Conservation (phyloP, 345 rosid genomes). For the Iberis pinnata region DNA sequence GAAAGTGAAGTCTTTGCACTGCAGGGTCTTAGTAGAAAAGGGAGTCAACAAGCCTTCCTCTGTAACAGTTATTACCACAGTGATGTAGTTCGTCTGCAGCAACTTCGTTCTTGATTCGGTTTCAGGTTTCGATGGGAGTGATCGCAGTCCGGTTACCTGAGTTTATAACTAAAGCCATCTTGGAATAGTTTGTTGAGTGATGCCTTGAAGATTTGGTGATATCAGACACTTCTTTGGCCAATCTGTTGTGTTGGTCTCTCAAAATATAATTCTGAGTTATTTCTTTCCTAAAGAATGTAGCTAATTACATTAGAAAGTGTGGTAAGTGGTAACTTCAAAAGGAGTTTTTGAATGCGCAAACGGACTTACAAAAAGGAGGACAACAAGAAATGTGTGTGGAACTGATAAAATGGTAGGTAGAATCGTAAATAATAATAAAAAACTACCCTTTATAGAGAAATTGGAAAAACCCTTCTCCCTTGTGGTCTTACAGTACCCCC, state of each 20-base stretch:
- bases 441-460: slow-evolving; percentile 6
- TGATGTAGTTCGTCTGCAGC: slow-evolving; percentile 5
- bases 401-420: slow-evolving; percentile 3
- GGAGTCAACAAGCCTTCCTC: too few species aligned
- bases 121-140: slow-evolving; percentile 82
- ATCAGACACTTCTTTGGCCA: slow-evolving; percentile 14
- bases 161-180: slow-evolving; percentile 12
- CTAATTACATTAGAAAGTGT: too few species aligned
- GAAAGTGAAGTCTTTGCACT: too few species aligned
- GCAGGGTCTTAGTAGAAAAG: too few species aligned
- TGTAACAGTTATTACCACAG: too few species aligned
- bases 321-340: too few species aligned
- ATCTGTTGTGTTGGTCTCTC: slow-evolving; percentile 3
- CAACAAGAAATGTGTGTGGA: slow-evolving; percentile 18
- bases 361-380: slow-evolving; percentile 14
- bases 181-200: not conserved
- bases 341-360: slow-evolving; percentile 27
- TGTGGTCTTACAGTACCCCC: too few species aligned
- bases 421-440: slow-evolving; percentile 3
- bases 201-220: slow-evolving; percentile 6
- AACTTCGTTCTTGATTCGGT: slow-evolving; percentile 17
- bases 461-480: slow-evolving; percentile 8
- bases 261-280: too few species aligned
- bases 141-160: slow-evolving; percentile 73
- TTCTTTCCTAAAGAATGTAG: too few species aligned